Conservation (phyloP, 306 rosid genomes). For the Amphicarpaea edgeworthii region DNA sequence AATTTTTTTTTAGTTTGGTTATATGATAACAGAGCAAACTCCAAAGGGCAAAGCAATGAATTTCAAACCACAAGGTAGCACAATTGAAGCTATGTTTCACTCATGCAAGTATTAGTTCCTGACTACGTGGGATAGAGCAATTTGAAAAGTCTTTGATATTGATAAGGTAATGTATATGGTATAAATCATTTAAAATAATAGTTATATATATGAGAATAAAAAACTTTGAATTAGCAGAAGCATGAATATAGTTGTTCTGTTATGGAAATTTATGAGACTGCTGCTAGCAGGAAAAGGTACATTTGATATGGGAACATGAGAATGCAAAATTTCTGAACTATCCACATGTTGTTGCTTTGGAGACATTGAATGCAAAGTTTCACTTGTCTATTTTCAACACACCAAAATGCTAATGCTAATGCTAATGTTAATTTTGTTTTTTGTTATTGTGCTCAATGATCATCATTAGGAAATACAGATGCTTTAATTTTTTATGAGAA, state of each 20-base stretch:
- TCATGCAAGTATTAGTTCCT: slow-evolving; percentile 4
- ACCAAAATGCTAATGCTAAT: neutral
- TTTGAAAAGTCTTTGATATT: slow-evolving; percentile 1
- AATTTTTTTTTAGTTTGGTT: neutral
- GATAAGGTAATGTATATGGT: neutral
- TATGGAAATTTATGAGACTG: neutral
- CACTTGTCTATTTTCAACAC: neutral
- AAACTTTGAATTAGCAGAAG: neutral
- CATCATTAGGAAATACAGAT: neutral
- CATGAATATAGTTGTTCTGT: neutral
- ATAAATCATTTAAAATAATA: neutral
- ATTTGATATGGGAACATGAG: neutral
- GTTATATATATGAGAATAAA: neutral
- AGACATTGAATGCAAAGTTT: slow-evolving; percentile 1
- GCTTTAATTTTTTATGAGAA: slow-evolving; percentile 3
- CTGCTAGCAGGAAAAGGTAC: neutral
- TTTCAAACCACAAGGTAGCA: neutral
- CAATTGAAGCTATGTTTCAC: neutral
- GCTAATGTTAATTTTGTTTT: neutral
- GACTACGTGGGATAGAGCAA: neutral
- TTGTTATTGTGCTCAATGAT: slow-evolving; percentile 3
- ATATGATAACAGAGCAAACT: neutral
- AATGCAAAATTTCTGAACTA: neutral
- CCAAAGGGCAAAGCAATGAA: neutral
- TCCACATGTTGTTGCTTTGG: neutral